These are phyloP conservation scores for Neurospora crassa DNA, from an alignment of 2,329 filamentous ascomycete species.

Conservation along the genomic window DNA sequence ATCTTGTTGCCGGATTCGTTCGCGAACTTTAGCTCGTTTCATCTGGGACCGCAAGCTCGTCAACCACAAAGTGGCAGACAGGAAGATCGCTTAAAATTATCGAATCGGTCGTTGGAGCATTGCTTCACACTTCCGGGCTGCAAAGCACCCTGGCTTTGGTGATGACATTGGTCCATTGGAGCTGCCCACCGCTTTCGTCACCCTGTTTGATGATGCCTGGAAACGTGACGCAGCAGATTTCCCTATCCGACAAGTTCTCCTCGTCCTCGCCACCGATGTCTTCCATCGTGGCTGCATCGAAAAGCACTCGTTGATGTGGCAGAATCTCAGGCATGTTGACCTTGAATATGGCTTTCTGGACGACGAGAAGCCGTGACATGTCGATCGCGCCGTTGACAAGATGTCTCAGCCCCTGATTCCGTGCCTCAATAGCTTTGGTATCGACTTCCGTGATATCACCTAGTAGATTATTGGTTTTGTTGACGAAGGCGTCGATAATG, in stretches of 20 bases:
- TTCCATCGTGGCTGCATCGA: constrained; percentile 54
- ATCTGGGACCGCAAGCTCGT: neutral
- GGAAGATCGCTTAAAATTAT: neutral
- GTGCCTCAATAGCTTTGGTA: constrained; percentile 28
- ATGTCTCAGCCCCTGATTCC: constrained; percentile 43
- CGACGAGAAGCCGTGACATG: constrained; percentile 44
- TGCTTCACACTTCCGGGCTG: constrained; percentile 27
- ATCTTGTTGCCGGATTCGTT: neutral
- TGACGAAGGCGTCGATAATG: constrained; percentile 33
- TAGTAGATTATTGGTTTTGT: constrained; percentile 39
- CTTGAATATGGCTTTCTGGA: constrained; percentile 49
- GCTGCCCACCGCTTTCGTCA: constrained; percentile 52
- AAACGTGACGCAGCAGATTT: constrained; percentile 54
- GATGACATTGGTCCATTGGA: constrained; percentile 54
- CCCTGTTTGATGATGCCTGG: constrained; percentile 55
- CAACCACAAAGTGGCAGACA: neutral
- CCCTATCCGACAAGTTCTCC: constrained; percentile 38
- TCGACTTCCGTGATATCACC: constrained; percentile 34
- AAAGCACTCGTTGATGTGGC: constrained; percentile 44
- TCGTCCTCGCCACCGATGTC: constrained; percentile 56
- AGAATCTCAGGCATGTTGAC: constrained; percentile 45
- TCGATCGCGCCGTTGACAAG: constrained; percentile 45
- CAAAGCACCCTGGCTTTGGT: constrained; percentile 58
- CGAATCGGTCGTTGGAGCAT: neutral
- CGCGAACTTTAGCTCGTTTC: neutral